Percentiles rank a stretch among this genome's conserved stretches.
phyloP scores from a whole-genome alignment of 306 rosid species.

The Fagus crenata region DNA sequence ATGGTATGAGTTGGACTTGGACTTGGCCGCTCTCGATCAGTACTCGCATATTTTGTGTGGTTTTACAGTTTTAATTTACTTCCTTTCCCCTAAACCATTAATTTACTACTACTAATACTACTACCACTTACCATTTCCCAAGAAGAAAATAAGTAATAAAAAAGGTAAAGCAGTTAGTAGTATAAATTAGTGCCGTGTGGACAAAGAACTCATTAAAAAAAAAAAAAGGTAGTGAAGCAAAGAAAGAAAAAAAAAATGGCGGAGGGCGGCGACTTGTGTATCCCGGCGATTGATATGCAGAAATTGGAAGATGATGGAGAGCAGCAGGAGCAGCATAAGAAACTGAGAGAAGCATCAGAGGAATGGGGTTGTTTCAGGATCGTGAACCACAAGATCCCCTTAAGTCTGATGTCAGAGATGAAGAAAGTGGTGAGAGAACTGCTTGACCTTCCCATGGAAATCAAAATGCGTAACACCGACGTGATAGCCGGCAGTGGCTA shows the following conservation, averaged over 20 bases:
- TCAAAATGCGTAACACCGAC: conserved; percentile 49
- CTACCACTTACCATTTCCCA: no score
- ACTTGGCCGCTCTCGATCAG: no score
- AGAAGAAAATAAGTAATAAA: no score
- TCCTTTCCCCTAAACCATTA: no score
- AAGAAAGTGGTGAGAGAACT: conserved; percentile 36
- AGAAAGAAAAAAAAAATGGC: neutral
- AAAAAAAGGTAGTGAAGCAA: no score
- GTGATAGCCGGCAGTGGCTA: conserved; percentile 52
- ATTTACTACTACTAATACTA: no score
- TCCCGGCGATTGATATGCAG: conserved; percentile 50
- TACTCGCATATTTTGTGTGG: no score
- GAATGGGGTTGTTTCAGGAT: conserved; percentile 63
- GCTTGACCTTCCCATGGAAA: conserved; percentile 57
- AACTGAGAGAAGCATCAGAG: conserved; percentile 57
- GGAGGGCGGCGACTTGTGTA: neutral
- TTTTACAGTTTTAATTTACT: no score
- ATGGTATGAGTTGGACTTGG: no score
- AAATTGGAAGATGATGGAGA: conserved; percentile 17
- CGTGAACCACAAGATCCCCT: conserved; percentile 48
- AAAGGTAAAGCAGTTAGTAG: no score
- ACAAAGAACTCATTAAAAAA: no score
- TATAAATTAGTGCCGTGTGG: no score
- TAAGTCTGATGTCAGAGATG: conserved; percentile 51
- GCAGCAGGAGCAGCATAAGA: conserved; percentile 25